Percentiles rank a stretch among this genome's conserved stretches.
Evolutionary conservation across 768 basidiomycete species (phyloP).

Genomic region (Leccinum rimulosum): DNA sequence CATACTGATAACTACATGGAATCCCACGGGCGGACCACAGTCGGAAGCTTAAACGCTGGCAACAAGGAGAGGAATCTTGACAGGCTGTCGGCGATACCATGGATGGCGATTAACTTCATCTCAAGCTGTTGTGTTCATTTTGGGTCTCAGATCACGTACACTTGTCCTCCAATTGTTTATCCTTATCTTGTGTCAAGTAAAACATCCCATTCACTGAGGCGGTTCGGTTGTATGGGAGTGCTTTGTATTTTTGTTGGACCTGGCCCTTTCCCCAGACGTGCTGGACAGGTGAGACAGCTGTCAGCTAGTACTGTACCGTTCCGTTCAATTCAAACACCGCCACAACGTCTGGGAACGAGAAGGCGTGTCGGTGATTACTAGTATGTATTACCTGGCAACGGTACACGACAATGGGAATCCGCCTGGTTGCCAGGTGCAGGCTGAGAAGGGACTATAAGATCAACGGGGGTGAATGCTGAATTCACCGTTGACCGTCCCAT

Average conservation of each 20-base stretch:
- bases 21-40: not conserved
- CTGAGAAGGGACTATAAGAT: slow-evolving; percentile 7
- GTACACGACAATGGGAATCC: not conserved
- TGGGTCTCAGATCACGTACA: not conserved
- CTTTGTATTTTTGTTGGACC: no score
- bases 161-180: not conserved
- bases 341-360: no score
- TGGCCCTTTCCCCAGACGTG: no score
- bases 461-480: not conserved
- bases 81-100: not conserved
- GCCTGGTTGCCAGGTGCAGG: not conserved
- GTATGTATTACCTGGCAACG: not conserved
- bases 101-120: no score
- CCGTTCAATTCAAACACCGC: no score
- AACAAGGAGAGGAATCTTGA: not conserved
- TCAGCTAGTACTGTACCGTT: no score
- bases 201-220: not conserved
- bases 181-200: not conserved
- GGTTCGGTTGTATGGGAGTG: no score
- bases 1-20: not conserved
- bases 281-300: no score
- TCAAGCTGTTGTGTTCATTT: not conserved
- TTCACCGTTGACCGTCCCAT: not conserved
- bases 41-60: not conserved
- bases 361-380: not conserved